Evolutionary conservation across 2,329 filamentous ascomycete species (phyloP).

Genomic region (Fusarium hostae): DNA sequence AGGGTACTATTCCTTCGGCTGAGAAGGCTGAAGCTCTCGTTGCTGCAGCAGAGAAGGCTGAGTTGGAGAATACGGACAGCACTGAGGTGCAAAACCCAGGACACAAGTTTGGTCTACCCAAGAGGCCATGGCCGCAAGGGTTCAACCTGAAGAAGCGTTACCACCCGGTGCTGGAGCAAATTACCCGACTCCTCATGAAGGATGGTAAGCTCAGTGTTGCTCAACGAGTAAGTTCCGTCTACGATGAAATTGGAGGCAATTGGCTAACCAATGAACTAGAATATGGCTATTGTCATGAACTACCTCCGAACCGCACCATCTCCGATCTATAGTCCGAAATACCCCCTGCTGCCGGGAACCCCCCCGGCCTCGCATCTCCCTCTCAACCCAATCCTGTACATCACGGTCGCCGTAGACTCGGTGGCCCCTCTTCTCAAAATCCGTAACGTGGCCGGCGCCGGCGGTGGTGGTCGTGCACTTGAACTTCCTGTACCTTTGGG

Average conservation of each 20-base stretch:
- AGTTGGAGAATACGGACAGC: slow-evolving; percentile 27
- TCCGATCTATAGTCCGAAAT: slow-evolving; percentile 77
- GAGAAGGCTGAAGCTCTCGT: slow-evolving; percentile 48
- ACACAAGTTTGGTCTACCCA: slow-evolving; percentile 82
- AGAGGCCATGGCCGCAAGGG: slow-evolving; percentile 69
- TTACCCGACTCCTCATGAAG: slow-evolving; percentile 90
- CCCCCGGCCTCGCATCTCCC: slow-evolving; percentile 84
- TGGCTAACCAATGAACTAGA: slow-evolving; percentile 59
- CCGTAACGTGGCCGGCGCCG: slow-evolving; percentile 77
- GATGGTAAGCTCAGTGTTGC: slow-evolving; percentile 90
- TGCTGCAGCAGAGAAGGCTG: slow-evolving; percentile 37
- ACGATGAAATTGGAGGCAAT: not conserved
- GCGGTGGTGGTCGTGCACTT: slow-evolving; percentile 85
- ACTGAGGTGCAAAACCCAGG: slow-evolving; percentile 57
- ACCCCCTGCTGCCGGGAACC: slow-evolving; percentile 78
- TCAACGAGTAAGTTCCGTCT: slow-evolving; percentile 74
- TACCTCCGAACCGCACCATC: slow-evolving; percentile 85
- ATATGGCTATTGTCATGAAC: slow-evolving; percentile 86
- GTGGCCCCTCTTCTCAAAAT: slow-evolving; percentile 90
- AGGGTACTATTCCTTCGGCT: slow-evolving; percentile 54
- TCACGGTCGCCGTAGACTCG: slow-evolving; percentile 90
- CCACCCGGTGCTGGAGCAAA: slow-evolving; percentile 83
- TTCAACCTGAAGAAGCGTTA: slow-evolving; percentile 82
- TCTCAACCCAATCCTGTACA: slow-evolving; percentile 88
- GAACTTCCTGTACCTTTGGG: slow-evolving; percentile 84